Conservation (phyloP, 768 basidiomycete genomes). For the Boletus rubescentipes region DNA sequence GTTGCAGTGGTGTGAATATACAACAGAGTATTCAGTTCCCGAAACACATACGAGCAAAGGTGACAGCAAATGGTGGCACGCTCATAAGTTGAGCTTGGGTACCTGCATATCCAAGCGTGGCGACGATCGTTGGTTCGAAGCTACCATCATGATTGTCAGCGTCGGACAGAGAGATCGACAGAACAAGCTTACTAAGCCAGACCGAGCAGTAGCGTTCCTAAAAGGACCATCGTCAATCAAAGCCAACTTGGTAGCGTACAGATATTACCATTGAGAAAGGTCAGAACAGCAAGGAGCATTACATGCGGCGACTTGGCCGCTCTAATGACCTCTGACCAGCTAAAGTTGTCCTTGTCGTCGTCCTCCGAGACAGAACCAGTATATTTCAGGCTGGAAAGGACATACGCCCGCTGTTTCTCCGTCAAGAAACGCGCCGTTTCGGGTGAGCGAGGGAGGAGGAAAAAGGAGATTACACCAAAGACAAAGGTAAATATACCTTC, state of each 20-base stretch:
- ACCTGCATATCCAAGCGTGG: conserved; percentile 55
- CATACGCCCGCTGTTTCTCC: conserved; percentile 46
- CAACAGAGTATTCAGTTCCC: background rate
- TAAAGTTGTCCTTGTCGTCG: conserved; percentile 45
- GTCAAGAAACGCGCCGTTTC: conserved; percentile 50
- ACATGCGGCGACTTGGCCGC: conserved; percentile 51
- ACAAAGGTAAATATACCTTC: conserved; percentile 64
- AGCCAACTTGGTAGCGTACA: background rate
- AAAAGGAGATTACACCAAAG: conserved; percentile 53
- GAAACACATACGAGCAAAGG: conserved; percentile 39
- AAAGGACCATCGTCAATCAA: background rate
- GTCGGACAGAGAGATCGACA: background rate
- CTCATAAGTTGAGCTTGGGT: conserved; percentile 60
- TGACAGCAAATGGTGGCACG: conserved; percentile 35
- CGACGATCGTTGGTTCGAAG: conserved; percentile 45
- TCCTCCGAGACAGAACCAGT: conserved; percentile 39
- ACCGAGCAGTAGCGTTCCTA: conserved; percentile 18
- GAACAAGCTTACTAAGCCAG: conserved; percentile 20
- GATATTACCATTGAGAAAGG: background rate
- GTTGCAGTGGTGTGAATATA: background rate
- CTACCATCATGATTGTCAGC: background rate
- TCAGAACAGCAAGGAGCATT: no score
- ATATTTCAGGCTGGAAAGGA: conserved; percentile 27
- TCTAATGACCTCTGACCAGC: conserved; percentile 53
- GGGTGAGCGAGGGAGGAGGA: conserved; percentile 45